A percentile compares a stretch with the other conserved stretches of the same genome.
Conservation (phyloP, 2,329 filamentous ascomycete genomes). For the Pseudogymnoascus sp. region DNA sequence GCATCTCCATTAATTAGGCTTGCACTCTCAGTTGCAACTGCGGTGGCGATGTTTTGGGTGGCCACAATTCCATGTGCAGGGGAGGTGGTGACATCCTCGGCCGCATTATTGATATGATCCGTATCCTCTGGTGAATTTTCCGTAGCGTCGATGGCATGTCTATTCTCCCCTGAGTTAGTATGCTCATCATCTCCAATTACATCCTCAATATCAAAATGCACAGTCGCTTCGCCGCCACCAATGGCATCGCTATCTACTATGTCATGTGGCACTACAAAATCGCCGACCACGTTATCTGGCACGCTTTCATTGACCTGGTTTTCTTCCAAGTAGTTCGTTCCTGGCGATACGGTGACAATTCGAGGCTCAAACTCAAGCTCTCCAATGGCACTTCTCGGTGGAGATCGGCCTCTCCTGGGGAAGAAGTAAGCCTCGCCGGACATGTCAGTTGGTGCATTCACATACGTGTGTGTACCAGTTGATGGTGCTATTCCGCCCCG, state of each 20-base stretch:
- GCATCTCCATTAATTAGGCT: not conserved
- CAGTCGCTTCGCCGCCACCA: not conserved
- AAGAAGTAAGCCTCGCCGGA: slow-evolving; percentile 25
- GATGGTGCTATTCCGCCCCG: slow-evolving; percentile 15
- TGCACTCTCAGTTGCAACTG: not conserved
- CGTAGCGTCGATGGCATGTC: not conserved
- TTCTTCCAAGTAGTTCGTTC: not conserved
- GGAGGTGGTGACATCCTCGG: not conserved
- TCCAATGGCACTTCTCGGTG: slow-evolving; percentile 17
- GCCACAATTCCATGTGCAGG: not conserved
- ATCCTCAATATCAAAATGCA: not conserved
- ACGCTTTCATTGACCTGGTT: not conserved
- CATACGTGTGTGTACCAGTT: slow-evolving; percentile 23
- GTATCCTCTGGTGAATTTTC: not conserved
- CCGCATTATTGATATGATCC: not conserved
- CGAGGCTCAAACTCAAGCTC: not conserved
- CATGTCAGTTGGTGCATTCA: slow-evolving; percentile 22
- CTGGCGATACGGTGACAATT: not conserved
- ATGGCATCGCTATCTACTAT: not conserved
- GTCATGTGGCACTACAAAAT: not conserved
- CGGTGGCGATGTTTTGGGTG: not conserved
- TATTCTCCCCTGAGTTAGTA: slow-evolving; percentile 2
- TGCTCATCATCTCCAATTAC: not conserved
- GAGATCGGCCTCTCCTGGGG: slow-evolving; percentile 29
- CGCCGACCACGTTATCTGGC: not conserved